Evolutionary conservation across 2,329 filamentous ascomycete genomes (phyloP), one percentile per base, ranked within the genome.

Genomic region (Hymenoscyphus repandus): DNA sequence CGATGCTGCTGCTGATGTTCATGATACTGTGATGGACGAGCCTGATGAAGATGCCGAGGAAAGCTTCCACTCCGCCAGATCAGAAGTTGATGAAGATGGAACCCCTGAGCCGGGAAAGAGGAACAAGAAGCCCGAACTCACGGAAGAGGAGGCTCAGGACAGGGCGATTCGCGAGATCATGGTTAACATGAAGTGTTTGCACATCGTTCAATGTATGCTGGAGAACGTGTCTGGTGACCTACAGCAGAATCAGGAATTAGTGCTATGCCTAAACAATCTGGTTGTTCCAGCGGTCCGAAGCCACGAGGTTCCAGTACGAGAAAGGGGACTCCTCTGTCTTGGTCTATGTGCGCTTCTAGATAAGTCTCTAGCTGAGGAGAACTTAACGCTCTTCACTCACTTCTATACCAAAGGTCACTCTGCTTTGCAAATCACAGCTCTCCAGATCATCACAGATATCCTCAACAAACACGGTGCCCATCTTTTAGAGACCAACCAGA

Each of bases 191-290:
- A 97, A 97, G 72, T 97, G 93, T 68, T 77, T 99, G 55, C 88
- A 96, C 66, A 96, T 99, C 59, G 91, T 95, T 22, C 90, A 96
- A 69, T 97, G 90, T 74, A 96, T 97, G 88, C 78, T 99, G 46
- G 85, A 95, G 65, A 96, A 97, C 64, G 89, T 99, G 9, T 79
- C 88, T 47, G 89, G 90, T 54, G 88, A 88, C 63, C 75, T 97
- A 34, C 90, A 96, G 69, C 81, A 91, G 59, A 96, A 96, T 66
- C 84, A 87, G 51, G 86, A 95, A 64, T 73, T 97, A n/a, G 89
- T 95, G 3, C 88, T 88, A n/a, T 96, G 97, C 87, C 77, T 99
- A 45, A 97, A 99, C 74, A 97, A 93, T 58, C 79, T 99, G 7
- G 89, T 99, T 39, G 90, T 99, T 2, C 93, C 93, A 6, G 93